Base-by-base conservation (phyloP, 192 early-diverging fungal genomes). In the Podochytrium sp. region DNA sequence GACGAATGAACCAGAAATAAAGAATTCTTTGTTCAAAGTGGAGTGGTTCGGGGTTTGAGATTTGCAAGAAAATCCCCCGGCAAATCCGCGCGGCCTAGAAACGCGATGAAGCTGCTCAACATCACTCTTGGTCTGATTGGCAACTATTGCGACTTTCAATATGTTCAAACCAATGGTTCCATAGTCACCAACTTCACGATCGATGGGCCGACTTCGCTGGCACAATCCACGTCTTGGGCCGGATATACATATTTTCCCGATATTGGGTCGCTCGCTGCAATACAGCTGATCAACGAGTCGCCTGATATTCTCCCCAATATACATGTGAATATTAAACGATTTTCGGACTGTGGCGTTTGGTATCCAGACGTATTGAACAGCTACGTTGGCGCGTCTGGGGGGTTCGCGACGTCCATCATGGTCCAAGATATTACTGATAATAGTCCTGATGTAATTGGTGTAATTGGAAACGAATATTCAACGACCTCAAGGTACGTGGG, bases 381-480 rank as follows among this genome's bases (percentile, higher is more conserved):
- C 14, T 51, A 37, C 37, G 18, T 12, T 18, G 66, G 66, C 18
- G 40, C 33, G 10, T 30, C 50, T 12, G 34, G 51, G 14, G 51
- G 66, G 14, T 55, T 52, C 16, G 66, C 47, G 29, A 34, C 66
- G 7, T 12, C 23, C 12, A 27, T 69, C 7, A 69, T 41, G 47
- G 29, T 41, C 10, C 7, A 69, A 7, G 66, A 69, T 33, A 69
- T 69, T 1, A n/a, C 5, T 20, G 34, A 69, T 4, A 35, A 16
- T 33, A 7, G 55, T 37, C n/a, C 20, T 12, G 66, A 69, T 39
- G n/a, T 69, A 12, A 49, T 69, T 35, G 66, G 49, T 10, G 51
- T 69, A 5, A 55, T 69, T 32, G 66, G 66, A 12, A 12, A 51
- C n/a, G 66, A 69, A 33, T 69, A 39, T 34, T 34, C 27, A 27